These are phyloP conservation scores for Aspergillus persii DNA, from an alignment of 2,329 filamentous ascomycete species.

Conservation along the genomic window DNA sequence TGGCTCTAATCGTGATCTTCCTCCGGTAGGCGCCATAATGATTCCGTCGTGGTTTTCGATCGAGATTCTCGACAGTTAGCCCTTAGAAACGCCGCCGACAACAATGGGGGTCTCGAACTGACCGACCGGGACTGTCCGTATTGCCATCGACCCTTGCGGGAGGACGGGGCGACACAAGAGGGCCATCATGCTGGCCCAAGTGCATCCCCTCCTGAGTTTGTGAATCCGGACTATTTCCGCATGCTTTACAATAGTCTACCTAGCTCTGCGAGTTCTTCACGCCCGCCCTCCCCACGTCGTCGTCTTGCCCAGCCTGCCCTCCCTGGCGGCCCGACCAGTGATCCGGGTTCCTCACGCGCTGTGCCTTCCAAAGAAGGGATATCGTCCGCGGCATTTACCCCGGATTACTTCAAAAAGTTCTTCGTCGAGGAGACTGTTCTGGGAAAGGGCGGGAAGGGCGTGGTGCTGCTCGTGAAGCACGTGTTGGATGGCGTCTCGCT, in stretches of 20 bases:
- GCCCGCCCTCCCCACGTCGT: constrained; percentile 51
- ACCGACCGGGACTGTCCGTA: constrained; percentile 72
- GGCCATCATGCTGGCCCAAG: constrained; percentile 28
- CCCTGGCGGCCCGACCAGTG: constrained; percentile 45
- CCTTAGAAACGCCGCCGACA: constrained; percentile 62
- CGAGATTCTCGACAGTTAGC: constrained; percentile 79
- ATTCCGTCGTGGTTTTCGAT: constrained; percentile 90
- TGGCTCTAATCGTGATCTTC: constrained; percentile 13
- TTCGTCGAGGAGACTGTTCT: constrained; percentile 86
- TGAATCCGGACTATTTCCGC: constrained; percentile 91
- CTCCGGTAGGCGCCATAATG: constrained; percentile 75
- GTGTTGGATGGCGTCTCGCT: constrained; percentile 84
- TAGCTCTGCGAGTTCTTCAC: constrained; percentile 45
- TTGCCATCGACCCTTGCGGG: constrained; percentile 71
- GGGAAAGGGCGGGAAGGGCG: constrained; percentile 87
- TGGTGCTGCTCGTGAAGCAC: constrained; percentile 91
- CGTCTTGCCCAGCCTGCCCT: constrained; percentile 47
- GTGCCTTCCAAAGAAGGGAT: constrained; percentile 64
- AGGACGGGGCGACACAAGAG: constrained; percentile 43
- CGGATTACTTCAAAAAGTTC: constrained; percentile 87
- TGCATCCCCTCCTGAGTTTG: constrained; percentile 64
- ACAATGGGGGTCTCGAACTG: constrained; percentile 53
- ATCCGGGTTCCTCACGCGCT: constrained; percentile 50
- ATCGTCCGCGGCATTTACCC: constrained; percentile 81
- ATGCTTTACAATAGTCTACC: constrained; percentile 70